Evolutionary conservation across 75 land plant species (phyloP).

Genomic region (Adiantum capillusveneris): DNA sequence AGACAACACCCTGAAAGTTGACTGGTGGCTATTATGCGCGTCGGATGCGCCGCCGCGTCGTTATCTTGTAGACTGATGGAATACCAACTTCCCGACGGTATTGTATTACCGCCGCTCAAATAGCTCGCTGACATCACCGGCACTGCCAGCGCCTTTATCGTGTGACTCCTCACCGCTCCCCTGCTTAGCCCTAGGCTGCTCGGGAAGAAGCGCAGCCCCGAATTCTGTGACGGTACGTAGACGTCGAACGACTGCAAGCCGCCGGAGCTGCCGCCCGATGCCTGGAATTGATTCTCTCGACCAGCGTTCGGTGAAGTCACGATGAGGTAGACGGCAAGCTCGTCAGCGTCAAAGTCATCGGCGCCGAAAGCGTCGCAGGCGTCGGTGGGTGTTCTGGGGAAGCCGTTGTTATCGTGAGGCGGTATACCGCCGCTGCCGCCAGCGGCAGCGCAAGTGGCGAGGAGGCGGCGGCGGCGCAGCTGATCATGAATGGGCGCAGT

Average conservation of each 20-base stretch:
- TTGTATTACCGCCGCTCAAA: not conserved
- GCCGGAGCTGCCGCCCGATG: slow-evolving; percentile 1
- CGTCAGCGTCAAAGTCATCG: slow-evolving; percentile 5
- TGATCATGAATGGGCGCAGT: slow-evolving; percentile 2
- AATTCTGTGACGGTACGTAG: not conserved
- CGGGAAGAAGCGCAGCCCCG: not conserved
- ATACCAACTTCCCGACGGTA: slow-evolving; percentile 3
- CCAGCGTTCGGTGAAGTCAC: not conserved
- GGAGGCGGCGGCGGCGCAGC: slow-evolving; percentile 3
- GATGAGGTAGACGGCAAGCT: not conserved
- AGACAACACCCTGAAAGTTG: slow-evolving; percentile 3
- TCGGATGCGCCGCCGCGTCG: not conserved
- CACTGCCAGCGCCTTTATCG: not conserved
- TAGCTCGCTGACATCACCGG: not conserved
- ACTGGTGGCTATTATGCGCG: slow-evolving; percentile 1
- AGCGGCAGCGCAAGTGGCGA: slow-evolving; percentile 2
- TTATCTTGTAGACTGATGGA: not conserved
- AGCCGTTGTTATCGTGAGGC: not conserved
- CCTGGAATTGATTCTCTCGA: not conserved
- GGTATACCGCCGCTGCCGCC: not conserved
- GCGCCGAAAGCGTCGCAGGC: not conserved
- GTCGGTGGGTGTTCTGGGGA: not conserved
- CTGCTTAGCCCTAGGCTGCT: not conserved
- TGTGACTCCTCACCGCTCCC: not conserved
- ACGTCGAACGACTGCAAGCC: slow-evolving; percentile 2